Conservation (phyloP, 306 rosid species). For the Pterocarpus santalinus region DNA sequence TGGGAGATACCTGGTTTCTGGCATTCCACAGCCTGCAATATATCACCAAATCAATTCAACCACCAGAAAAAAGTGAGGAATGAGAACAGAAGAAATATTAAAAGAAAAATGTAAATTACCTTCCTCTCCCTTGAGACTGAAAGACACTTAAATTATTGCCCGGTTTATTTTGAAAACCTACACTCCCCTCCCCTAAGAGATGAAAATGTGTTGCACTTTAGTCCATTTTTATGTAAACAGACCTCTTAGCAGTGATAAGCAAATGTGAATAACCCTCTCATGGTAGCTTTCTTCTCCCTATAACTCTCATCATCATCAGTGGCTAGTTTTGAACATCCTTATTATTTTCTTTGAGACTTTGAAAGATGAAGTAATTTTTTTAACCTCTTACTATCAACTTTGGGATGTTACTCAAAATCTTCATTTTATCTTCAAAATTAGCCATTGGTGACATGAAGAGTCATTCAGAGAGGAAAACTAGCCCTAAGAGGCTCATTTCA, state of each 20-base stretch:
- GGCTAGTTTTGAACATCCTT: neutral
- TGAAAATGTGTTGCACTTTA: neutral
- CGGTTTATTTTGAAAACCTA: neutral
- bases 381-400: neutral
- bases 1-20: slow-evolving; percentile 71
- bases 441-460: neutral
- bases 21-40: slow-evolving; percentile 67
- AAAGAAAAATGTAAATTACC: neutral
- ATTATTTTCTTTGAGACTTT: neutral
- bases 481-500: neutral
- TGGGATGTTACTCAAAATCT: neutral
- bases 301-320: neutral
- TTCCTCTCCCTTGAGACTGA: neutral
- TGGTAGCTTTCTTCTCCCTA: neutral
- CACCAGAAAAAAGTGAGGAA: neutral
- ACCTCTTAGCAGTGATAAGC: neutral
- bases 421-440: neutral
- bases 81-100: neutral
- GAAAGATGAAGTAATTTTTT: neutral
- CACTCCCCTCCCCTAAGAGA: neutral
- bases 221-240: neutral
- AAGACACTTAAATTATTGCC: neutral
- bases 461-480: neutral
- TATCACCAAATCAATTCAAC: slow-evolving; percentile 34
- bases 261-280: neutral